Percentiles rank a stretch among this genome's conserved stretches.
Evolutionary conservation across 2,329 filamentous ascomycete species (phyloP).

Genomic region (Emericellopsis cladophorae): DNA sequence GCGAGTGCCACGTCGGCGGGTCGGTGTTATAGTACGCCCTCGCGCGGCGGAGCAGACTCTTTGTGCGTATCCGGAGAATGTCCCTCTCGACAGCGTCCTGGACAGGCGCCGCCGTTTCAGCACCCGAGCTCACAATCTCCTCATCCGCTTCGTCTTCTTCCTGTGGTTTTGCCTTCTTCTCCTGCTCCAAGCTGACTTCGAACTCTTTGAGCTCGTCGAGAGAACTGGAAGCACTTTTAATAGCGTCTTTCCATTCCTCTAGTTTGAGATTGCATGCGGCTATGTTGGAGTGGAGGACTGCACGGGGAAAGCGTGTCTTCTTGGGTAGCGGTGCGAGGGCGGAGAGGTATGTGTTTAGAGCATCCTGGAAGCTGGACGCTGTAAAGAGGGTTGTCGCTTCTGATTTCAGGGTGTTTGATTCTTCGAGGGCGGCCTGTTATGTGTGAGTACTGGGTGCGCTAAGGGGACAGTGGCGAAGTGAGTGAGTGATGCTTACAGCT

Average conservation of each 20-base stretch:
- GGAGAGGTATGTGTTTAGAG: slow-evolving; percentile 71
- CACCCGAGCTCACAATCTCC: slow-evolving; percentile 7
- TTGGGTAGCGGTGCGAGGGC: slow-evolving; percentile 68
- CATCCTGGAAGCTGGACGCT: slow-evolving; percentile 57
- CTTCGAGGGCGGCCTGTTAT: slow-evolving; percentile 48
- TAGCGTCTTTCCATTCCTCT: slow-evolving; percentile 72
- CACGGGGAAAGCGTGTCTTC: slow-evolving; percentile 71
- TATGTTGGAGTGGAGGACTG: slow-evolving; percentile 80
- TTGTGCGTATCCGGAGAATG: slow-evolving; percentile 65
- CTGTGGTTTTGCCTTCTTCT: slow-evolving; percentile 13
- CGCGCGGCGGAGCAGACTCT: slow-evolving; percentile 70
- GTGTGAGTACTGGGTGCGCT: not conserved
- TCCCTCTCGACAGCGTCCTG: slow-evolving; percentile 31
- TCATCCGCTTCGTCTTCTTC: slow-evolving; percentile 31
- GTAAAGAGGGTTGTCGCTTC: slow-evolving; percentile 73
- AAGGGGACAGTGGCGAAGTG: not conserved
- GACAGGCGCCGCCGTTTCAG: not conserved
- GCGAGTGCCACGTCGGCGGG: slow-evolving; percentile 61
- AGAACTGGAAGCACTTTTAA: slow-evolving; percentile 59
- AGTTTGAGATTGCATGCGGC: slow-evolving; percentile 80
- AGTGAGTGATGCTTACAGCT: slow-evolving; percentile 25
- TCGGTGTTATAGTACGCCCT: slow-evolving; percentile 53
- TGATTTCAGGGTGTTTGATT: slow-evolving; percentile 62
- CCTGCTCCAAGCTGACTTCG: slow-evolving; percentile 12
- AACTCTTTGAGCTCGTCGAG: slow-evolving; percentile 61